These are phyloP conservation scores for Suillus variegatus DNA, from an alignment of 768 basidiomycete genomes.

Conservation along the genomic window DNA sequence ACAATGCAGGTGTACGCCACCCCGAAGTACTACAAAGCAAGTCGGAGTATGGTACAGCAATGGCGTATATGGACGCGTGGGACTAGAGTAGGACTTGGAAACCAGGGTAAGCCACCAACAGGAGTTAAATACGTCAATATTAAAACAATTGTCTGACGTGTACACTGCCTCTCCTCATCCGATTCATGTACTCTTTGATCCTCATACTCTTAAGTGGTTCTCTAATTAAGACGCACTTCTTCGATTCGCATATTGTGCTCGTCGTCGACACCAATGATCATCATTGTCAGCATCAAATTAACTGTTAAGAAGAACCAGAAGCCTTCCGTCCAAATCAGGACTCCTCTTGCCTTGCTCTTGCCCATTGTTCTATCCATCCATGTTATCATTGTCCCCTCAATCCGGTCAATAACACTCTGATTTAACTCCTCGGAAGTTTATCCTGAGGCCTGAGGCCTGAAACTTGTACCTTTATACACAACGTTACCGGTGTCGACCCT, in stretches of 20 bases:
- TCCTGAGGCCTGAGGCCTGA: too few relatives aligned
- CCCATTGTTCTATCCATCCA: neutral
- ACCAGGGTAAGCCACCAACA: constrained; percentile 1
- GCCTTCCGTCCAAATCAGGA: neutral
- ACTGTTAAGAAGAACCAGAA: constrained; percentile 9
- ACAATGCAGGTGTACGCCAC: neutral
- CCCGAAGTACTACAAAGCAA: neutral
- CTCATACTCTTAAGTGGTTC: neutral
- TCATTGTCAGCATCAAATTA: too few relatives aligned
- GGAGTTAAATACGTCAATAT: neutral
- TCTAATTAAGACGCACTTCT: neutral
- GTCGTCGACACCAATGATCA: neutral
- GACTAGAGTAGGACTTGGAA: neutral
- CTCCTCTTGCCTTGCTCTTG: neutral
- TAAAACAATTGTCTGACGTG: neutral
- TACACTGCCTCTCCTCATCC: neutral
- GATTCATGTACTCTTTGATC: neutral
- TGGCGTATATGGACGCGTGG: neutral
- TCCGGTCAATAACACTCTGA: neutral
- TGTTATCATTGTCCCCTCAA: neutral
- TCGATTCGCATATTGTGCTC: constrained; percentile 3
- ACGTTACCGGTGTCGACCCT: too few relatives aligned
- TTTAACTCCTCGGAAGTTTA: neutral
- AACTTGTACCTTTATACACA: neutral
- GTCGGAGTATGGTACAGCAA: neutral